Conservation (phyloP, 2,329 filamentous ascomycete species). For the Cercospora janseana region DNA sequence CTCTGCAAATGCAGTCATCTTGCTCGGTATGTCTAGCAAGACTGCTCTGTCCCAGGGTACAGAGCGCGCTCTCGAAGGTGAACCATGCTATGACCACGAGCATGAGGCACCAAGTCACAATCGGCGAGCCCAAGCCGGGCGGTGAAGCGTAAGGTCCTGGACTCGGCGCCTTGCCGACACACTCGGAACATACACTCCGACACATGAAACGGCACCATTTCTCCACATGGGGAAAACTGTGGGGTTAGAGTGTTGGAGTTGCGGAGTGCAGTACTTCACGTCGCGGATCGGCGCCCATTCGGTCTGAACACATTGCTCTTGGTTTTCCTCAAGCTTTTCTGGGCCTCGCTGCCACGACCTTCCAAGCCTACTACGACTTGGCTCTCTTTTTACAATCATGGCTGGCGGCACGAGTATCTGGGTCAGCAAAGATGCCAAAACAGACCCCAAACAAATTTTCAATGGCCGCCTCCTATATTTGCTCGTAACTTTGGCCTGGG, state of each 20-base stretch:
- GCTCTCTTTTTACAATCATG: conserved; percentile 6
- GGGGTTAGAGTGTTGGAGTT: conserved; percentile 12
- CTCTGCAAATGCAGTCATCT: conserved; percentile 2
- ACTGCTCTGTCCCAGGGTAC: too few relatives aligned
- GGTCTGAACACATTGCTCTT: conserved; percentile 1
- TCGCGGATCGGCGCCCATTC: too few relatives aligned
- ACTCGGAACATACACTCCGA: conserved; percentile 11
- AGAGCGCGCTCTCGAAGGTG: too few relatives aligned
- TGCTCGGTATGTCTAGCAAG: neutral
- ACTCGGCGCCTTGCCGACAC: conserved; percentile 3
- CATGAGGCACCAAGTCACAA: too few relatives aligned
- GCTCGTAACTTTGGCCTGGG: conserved; percentile 20
- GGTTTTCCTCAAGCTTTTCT: neutral
- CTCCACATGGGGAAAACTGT: conserved; percentile 9
- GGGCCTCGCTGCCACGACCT: conserved; percentile 5
- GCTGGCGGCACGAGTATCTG: conserved; percentile 21
- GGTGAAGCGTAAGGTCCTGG: neutral
- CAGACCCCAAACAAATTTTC: conserved; percentile 23
- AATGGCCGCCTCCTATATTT: conserved; percentile 21
- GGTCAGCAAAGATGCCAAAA: conserved; percentile 23
- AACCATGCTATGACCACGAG: too few relatives aligned
- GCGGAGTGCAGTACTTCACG: conserved; percentile 12
- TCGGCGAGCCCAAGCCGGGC: conserved; percentile 7
- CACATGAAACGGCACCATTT: neutral
- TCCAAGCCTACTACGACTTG: conserved; percentile 8